Evolutionary conservation across 176 grass and related monocot genomes (phyloP).

Genomic region (Rhynchospora pubera): DNA sequence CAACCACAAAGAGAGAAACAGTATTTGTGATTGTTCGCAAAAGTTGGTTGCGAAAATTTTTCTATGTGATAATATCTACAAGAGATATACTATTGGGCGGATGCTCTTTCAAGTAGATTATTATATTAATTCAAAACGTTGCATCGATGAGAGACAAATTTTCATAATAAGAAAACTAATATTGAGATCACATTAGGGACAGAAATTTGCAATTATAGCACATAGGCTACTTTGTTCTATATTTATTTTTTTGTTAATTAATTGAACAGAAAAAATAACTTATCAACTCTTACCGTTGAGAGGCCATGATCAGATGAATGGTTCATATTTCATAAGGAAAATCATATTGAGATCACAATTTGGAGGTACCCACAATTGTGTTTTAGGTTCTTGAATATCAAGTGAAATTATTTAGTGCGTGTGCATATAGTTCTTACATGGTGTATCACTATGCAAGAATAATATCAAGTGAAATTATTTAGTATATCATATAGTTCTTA

Average conservation of each 20-base stretch:
- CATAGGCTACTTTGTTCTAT: neutral
- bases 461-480: neutral
- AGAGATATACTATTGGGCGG: neutral
- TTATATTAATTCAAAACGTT: neutral
- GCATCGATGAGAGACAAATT: neutral
- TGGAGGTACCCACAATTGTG: too few species aligned
- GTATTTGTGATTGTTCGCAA: neutral
- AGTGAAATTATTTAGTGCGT: neutral
- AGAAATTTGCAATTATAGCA: neutral
- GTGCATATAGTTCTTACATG: neutral
- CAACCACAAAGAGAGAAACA: neutral
- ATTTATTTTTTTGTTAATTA: too few species aligned
- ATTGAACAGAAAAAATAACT: too few species aligned
- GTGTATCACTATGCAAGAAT: neutral
- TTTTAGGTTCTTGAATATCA: neutral
- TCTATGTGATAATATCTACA: neutral
- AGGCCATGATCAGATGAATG: too few species aligned
- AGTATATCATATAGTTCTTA: neutral
- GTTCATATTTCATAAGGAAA: too few species aligned
- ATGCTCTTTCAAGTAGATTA: neutral
- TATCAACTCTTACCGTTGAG: too few species aligned
- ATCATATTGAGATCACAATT: too few species aligned
- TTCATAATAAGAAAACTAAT: neutral
- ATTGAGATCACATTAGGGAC: neutral
- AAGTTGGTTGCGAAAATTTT: neutral